A percentile compares a stretch with the other conserved stretches of the same genome.
These are phyloP conservation scores for Cajanus cajan DNA, from an alignment of 306 rosid species.

Conservation along the genomic window DNA sequence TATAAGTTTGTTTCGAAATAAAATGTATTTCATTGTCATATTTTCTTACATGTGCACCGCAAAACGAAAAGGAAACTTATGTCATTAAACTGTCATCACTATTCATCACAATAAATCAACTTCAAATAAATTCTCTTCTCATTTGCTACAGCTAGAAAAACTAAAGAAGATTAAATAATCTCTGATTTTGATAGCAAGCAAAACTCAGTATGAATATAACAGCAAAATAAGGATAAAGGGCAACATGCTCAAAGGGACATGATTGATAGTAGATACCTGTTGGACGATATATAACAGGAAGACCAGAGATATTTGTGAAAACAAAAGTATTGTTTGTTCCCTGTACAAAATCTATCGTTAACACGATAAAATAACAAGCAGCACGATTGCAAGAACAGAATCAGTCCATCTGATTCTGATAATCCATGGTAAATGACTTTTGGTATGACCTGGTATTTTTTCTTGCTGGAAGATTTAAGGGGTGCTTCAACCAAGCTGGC, in stretches of 20 bases:
- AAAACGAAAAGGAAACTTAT: neutral
- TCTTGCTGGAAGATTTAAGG: conserved; percentile 64
- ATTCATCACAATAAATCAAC: conserved; percentile 2
- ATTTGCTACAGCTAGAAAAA: neutral
- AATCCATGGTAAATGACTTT: conserved; percentile 9
- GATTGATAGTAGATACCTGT: conserved; percentile 58
- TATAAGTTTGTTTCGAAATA: neutral
- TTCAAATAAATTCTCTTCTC: neutral
- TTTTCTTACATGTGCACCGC: neutral
- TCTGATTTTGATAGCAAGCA: neutral
- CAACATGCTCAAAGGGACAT: neutral
- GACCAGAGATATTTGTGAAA: conserved; percentile 66
- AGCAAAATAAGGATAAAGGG: neutral
- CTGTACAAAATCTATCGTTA: conserved; percentile 55
- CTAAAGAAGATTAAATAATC: neutral
- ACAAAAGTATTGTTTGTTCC: conserved; percentile 83
- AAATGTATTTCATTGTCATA: neutral
- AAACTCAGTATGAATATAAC: neutral
- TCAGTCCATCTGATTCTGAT: neutral
- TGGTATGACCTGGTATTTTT: conserved; percentile 75
- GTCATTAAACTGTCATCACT: neutral
- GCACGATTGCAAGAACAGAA: conserved; percentile 12
- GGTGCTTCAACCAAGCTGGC: conserved; percentile 96
- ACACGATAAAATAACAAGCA: conserved; percentile 17
- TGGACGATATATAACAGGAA: conserved; percentile 74